phyloP scores from a whole-genome alignment of 2,329 filamentous ascomycete genomes.

The Zalaria obscura region DNA sequence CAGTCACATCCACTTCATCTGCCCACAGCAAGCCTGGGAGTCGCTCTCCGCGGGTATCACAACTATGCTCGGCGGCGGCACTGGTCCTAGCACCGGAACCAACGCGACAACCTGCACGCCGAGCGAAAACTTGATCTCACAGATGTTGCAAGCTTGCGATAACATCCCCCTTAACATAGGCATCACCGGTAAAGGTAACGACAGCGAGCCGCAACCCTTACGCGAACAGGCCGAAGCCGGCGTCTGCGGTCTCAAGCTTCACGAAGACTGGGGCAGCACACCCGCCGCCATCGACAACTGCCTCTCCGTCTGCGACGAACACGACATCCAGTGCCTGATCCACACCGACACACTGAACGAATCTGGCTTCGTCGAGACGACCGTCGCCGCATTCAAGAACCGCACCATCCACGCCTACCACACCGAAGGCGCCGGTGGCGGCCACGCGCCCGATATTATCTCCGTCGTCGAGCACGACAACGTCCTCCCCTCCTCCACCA shows the following conservation, averaged over 20 bases:
- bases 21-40: slow-evolving; percentile 79
- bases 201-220: slow-evolving; percentile 55
- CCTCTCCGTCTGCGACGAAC: slow-evolving; percentile 70
- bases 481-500: slow-evolving; percentile 81
- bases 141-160: slow-evolving; percentile 85
- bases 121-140: slow-evolving; percentile 63
- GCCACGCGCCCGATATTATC: slow-evolving; percentile 93
- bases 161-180: slow-evolving; percentile 71
- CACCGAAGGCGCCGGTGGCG: slow-evolving; percentile 87
- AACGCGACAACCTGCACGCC: slow-evolving; percentile 91
- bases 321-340: slow-evolving; percentile 85
- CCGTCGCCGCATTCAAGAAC: slow-evolving; percentile 69
- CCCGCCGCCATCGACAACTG: slow-evolving; percentile 86
- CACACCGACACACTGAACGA: slow-evolving; percentile 96
- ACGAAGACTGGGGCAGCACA: slow-evolving; percentile 92
- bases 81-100: slow-evolving; percentile 81
- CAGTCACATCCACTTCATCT: slow-evolving; percentile 87
- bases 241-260: slow-evolving; percentile 80
- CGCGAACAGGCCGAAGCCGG: slow-evolving; percentile 72
- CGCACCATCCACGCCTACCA: slow-evolving; percentile 94
- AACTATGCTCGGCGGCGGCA: slow-evolving; percentile 80
- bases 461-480: slow-evolving; percentile 78
- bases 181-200: slow-evolving; percentile 89
- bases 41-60: slow-evolving; percentile 76
- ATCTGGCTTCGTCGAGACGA: slow-evolving; percentile 91